Percentiles rank a stretch among this genome's conserved stretches.
Conservation (phyloP, 2,329 filamentous ascomycete genomes). For the Drechslerella coelobrocha region DNA sequence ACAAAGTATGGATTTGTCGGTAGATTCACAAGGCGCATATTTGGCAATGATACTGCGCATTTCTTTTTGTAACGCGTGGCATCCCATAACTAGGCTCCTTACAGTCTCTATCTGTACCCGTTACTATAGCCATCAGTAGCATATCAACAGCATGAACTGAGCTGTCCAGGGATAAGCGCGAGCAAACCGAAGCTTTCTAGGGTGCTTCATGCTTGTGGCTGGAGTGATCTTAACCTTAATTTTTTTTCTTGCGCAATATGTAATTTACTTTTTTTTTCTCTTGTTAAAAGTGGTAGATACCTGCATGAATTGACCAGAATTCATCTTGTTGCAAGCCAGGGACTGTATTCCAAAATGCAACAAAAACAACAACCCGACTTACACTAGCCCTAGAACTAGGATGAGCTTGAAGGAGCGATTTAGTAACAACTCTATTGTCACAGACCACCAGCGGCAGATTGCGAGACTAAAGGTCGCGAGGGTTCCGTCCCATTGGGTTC, state of each 20-base stretch:
- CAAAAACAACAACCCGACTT: slow-evolving; percentile 11
- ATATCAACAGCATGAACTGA: too few relatives aligned
- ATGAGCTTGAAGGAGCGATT: slow-evolving; percentile 15
- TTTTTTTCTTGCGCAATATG: slow-evolving; percentile 13
- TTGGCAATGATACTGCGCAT: slow-evolving; percentile 20
- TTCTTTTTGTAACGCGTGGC: slow-evolving; percentile 3
- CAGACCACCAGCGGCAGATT: slow-evolving; percentile 7
- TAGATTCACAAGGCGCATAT: slow-evolving; percentile 39
- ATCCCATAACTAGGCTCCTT: not conserved
- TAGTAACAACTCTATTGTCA: not conserved
- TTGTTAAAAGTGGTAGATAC: slow-evolving; percentile 49
- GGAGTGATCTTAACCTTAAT: not conserved
- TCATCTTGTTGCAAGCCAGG: not conserved
- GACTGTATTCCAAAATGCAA: slow-evolving; percentile 13
- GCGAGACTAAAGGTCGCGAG: slow-evolving; percentile 25
- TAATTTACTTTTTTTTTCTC: slow-evolving; percentile 27
- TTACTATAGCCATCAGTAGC: too few relatives aligned
- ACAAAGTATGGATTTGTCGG: slow-evolving; percentile 21
- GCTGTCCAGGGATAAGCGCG: too few relatives aligned
- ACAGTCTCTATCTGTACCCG: not conserved
- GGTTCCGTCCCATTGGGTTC: too few relatives aligned
- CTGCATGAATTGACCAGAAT: slow-evolving; percentile 40
- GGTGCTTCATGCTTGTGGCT: not conserved
- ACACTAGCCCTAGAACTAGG: not conserved
- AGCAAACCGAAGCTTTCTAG: too few relatives aligned